phyloP scores from a whole-genome alignment of 495 filamentous ascomycete genomes.

The Neurospora sp. region DNA sequence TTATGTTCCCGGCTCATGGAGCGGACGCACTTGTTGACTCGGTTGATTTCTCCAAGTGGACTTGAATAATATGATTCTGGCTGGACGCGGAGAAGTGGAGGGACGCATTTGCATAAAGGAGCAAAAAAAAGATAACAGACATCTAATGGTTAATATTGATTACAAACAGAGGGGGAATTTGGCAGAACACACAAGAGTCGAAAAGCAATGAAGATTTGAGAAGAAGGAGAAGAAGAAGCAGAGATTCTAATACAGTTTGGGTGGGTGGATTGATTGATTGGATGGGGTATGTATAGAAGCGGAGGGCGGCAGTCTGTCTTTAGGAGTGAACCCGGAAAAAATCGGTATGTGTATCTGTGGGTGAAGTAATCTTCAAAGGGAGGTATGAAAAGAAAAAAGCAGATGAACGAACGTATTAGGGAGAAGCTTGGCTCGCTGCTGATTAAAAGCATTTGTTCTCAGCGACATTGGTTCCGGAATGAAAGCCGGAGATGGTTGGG shows the following conservation, averaged over 20 bases:
- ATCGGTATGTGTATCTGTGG: neutral
- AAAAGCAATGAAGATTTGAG: neutral
- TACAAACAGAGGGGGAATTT: neutral
- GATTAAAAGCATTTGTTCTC: no score
- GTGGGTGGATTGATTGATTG: neutral
- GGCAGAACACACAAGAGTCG: neutral
- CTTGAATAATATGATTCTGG: constrained; percentile 14
- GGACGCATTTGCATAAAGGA: neutral
- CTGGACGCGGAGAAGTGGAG: neutral
- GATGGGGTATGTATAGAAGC: neutral
- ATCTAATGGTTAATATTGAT: neutral
- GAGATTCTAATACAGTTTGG: neutral
- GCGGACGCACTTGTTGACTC: constrained; percentile 43
- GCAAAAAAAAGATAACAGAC: neutral
- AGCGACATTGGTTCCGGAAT: neutral
- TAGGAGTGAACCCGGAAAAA: neutral
- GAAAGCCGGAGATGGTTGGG: neutral
- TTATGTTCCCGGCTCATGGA: constrained; percentile 20
- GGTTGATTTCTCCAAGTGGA: constrained; percentile 55
- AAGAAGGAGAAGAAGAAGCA: neutral
- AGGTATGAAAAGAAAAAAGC: neutral
- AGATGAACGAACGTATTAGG: no score
- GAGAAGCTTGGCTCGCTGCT: no score
- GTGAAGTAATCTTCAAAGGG: neutral
- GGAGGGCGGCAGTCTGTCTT: neutral